A percentile compares a stretch with the other conserved stretches of the same genome.
These are phyloP conservation scores for Claviceps capensis DNA, from an alignment of 2,329 filamentous ascomycete genomes.

Conservation along the genomic window DNA sequence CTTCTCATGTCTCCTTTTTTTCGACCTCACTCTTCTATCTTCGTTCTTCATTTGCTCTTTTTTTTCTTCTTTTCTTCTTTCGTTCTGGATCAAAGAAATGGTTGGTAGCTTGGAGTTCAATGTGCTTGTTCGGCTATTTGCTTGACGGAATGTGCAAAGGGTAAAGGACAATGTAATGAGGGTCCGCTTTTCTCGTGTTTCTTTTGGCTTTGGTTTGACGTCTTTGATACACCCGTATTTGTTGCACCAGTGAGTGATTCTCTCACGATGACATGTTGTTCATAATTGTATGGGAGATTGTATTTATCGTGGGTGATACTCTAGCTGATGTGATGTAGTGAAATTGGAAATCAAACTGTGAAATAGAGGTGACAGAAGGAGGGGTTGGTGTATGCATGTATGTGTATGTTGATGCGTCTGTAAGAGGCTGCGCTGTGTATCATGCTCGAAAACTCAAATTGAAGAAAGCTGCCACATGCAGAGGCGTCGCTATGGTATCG, in stretches of 20 bases:
- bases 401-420: background rate
- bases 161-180: background rate
- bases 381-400: background rate
- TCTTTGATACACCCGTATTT: too few relatives aligned
- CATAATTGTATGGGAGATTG: background rate
- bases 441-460: background rate
- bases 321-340: background rate
- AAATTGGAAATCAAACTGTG: background rate
- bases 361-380: background rate
- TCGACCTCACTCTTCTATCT: too few relatives aligned
- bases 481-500: slow-evolving; percentile 14
- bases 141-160: background rate
- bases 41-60: background rate
- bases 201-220: background rate
- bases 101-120: background rate
- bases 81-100: background rate
- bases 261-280: background rate
- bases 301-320: background rate
- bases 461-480: background rate
- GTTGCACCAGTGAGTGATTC: background rate
- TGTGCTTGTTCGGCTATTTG: background rate
- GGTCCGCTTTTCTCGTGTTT: background rate
- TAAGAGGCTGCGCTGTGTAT: background rate
- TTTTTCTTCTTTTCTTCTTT: background rate
- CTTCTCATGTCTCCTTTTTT: background rate